Evolutionary conservation across 2,329 filamentous ascomycete species (phyloP).

Genomic region (Talaromyces sp.): DNA sequence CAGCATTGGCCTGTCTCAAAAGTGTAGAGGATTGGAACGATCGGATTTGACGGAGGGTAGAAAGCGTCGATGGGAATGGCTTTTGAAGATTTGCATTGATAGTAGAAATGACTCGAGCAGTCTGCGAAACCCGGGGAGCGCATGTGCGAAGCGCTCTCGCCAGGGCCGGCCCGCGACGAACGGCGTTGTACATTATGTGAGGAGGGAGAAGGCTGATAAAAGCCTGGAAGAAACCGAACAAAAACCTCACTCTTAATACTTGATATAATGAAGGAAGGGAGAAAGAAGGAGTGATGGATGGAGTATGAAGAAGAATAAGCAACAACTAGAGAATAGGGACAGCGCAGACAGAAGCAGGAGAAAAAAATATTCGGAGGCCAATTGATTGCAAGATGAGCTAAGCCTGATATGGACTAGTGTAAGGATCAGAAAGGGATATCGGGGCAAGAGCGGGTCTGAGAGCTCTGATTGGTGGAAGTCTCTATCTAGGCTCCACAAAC

Average conservation of each 20-base stretch:
- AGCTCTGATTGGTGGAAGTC: neutral
- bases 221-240: neutral
- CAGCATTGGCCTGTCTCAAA: slow-evolving; percentile 26
- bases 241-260: neutral
- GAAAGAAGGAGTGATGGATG: neutral
- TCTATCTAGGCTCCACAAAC: neutral
- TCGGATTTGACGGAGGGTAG: slow-evolving; percentile 19
- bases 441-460: neutral
- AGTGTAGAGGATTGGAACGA: slow-evolving; percentile 32
- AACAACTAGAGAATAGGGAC: neutral
- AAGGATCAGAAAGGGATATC: neutral
- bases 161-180: slow-evolving; percentile 38
- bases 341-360: slow-evolving; percentile 5
- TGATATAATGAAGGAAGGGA: neutral
- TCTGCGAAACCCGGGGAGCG: slow-evolving; percentile 28
- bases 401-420: slow-evolving; percentile 9
- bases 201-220: neutral
- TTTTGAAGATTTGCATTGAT: slow-evolving; percentile 22
- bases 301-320: neutral
- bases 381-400: slow-evolving; percentile 5
- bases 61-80: slow-evolving; percentile 14
- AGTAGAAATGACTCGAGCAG: slow-evolving; percentile 27
- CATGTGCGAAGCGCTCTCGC: slow-evolving; percentile 36
- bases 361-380: slow-evolving; percentile 17
- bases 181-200: slow-evolving; percentile 35